Evolutionary conservation across 2,329 filamentous ascomycete species (phyloP).

Genomic region (Aspergillus texensis): DNA sequence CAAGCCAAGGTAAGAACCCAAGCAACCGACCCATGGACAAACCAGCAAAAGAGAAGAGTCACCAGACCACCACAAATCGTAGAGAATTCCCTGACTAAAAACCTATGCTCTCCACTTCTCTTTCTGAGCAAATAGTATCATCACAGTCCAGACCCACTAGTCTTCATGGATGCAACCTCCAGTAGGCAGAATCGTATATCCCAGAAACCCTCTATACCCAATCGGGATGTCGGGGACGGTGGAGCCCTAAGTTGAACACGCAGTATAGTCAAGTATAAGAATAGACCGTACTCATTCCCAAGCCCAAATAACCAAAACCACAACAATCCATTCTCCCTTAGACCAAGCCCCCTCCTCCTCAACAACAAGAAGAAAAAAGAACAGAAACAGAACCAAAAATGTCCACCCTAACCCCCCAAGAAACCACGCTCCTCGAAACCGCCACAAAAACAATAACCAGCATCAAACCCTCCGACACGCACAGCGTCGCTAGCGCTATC

Average conservation of each 20-base stretch:
- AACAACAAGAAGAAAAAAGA: background rate
- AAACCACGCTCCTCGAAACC: constrained; percentile 20
- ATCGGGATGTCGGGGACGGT: background rate
- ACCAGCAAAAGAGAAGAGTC: background rate
- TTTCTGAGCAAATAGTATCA: background rate
- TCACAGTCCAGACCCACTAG: too few species aligned
- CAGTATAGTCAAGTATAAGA: too few species aligned
- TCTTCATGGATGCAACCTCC: background rate
- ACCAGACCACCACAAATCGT: background rate
- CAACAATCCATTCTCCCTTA: too few species aligned
- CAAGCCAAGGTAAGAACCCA: too few species aligned
- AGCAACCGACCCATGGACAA: too few species aligned
- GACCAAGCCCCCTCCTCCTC: too few species aligned
- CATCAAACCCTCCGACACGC: constrained; percentile 25
- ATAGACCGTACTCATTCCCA: too few species aligned
- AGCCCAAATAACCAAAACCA: too few species aligned
- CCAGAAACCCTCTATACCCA: background rate
- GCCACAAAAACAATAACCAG: constrained; percentile 24
- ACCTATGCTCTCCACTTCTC: too few species aligned
- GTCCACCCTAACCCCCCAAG: constrained; percentile 14
- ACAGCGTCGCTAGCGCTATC: constrained; percentile 27
- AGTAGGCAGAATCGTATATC: background rate
- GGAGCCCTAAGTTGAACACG: too few species aligned
- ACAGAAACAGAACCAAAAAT: background rate
- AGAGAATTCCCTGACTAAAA: background rate